phyloP scores from a whole-genome alignment of 768 basidiomycete species.

The Amanita phalloides region DNA sequence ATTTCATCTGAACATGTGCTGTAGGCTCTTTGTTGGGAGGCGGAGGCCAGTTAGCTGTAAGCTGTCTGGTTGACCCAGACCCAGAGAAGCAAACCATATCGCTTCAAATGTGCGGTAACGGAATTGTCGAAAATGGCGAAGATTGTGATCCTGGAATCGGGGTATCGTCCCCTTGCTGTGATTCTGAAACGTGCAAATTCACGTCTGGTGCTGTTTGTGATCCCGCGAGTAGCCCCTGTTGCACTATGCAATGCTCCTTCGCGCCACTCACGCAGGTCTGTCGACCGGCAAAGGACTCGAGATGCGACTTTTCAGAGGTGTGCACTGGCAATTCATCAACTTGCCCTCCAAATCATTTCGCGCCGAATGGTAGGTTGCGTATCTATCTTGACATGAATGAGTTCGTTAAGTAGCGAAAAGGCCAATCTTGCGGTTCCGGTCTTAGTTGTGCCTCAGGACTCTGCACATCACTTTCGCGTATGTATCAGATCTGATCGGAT shows the following conservation, averaged over 20 bases:
- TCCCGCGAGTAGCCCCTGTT: conserved; percentile 67
- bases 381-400: not conserved
- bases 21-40: conserved; percentile 56
- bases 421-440: conserved; percentile 57
- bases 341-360: conserved; percentile 58
- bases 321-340: conserved; percentile 67
- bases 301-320: conserved; percentile 62
- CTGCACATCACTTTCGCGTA: conserved; percentile 69
- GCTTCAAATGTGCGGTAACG: conserved; percentile 73
- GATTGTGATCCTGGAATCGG: conserved; percentile 78
- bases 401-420: conserved; percentile 18
- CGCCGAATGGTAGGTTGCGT: conserved; percentile 45
- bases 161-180: conserved; percentile 57
- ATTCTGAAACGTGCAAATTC: conserved; percentile 69
- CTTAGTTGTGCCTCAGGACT: conserved; percentile 68
- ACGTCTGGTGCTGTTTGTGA: conserved; percentile 63
- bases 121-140: conserved; percentile 74
- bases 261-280: conserved; percentile 62
- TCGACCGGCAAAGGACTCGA: conserved; percentile 50
- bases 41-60: conserved; percentile 41
- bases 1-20: not conserved
- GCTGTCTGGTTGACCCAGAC: conserved; percentile 59
- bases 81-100: conserved; percentile 35
- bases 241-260: conserved; percentile 58
- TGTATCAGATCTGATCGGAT: conserved; percentile 11